Evolutionary conservation across 768 basidiomycete species (phyloP).

Genomic region (Russula sp.): DNA sequence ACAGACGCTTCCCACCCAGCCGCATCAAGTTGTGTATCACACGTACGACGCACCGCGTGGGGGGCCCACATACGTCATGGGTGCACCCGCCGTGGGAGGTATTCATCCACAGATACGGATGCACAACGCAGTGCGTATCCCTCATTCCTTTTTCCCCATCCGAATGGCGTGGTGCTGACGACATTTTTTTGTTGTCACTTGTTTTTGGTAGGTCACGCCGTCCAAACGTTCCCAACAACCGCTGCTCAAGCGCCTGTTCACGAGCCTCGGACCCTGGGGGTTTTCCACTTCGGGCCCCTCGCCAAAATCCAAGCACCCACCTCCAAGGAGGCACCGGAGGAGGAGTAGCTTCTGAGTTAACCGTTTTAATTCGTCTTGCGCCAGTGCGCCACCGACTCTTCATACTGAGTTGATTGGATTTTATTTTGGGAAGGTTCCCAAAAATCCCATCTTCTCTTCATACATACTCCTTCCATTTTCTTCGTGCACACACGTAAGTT

Average conservation of each 20-base stretch:
- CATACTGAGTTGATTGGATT: conserved; percentile 2
- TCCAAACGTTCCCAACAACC: conserved; percentile 24
- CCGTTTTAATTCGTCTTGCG: neutral
- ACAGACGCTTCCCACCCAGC: conserved; percentile 22
- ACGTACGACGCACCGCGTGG: conserved; percentile 25
- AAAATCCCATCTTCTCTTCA: neutral
- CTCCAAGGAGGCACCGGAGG: conserved; percentile 16
- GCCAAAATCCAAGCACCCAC: conserved; percentile 19
- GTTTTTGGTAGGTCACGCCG: conserved; percentile 11
- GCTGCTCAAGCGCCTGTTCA: conserved; percentile 28
- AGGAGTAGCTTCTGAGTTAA: conserved; percentile 18
- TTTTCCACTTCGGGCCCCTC: conserved; percentile 19
- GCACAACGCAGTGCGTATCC: conserved; percentile 20
- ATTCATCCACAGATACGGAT: conserved; percentile 15
- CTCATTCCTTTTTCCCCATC: conserved; percentile 10
- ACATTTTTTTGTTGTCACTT: conserved; percentile 9
- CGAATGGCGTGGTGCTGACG: conserved; percentile 10
- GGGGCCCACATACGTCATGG: conserved; percentile 24
- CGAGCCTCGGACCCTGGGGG: conserved; percentile 24
- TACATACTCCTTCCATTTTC: neutral
- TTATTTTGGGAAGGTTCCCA: neutral
- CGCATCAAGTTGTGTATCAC: conserved; percentile 15
- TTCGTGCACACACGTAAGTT: conserved; percentile 8
- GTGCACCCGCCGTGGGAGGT: conserved; percentile 9
- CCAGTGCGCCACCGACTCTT: neutral